Base-by-base conservation (phyloP, 1,284 basidiomycete genomes). In the Lignosus rhinocerotis region DNA sequence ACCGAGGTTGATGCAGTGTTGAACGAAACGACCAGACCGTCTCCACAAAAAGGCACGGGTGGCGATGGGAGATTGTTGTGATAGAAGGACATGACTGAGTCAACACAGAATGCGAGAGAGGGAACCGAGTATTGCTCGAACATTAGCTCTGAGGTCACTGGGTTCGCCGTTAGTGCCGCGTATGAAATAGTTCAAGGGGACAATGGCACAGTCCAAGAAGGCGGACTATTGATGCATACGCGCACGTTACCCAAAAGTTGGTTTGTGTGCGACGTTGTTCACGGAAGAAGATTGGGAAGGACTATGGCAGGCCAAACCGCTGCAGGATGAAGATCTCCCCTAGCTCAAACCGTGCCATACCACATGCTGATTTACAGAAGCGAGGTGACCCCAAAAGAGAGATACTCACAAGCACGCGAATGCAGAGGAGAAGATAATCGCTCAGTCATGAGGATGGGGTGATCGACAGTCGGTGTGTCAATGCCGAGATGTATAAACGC, bases 371-470 rank as follows among this genome's bases (percentile, higher is more conserved):
- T 19, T 10, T 32, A 12, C 8, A 9, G 19, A 7, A 11, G 6
- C 1, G 9, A 17, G 9, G 11, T 36, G 34, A 12, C 30, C 6
- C 21, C 39, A n/a, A 34, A 45, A 48, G 30, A 55, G 39, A 33
- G 11, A 38, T 50, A 83, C 91, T 59, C 73, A 95, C 94, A 73
- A 38, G 87, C 82, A 72, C 97, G 81, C 10, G 94, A 96, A 75
- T 96, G 94, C 31, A 96, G 74, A 0, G 96, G 95, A 41, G 94
- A 94, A 62, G 89, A 90, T 2, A 99, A 78, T 10, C 94, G 83
- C 72, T 99, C 97, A 0, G 94, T 92, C 93, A 99, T 97, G 60
- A 97, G 77, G 30, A 99, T 80, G 0, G 96, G 96, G 71, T 98
- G 95, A 58, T 92, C 83, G 34, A 98, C 81, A n/a, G 82, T 80